Conservation (phyloP, 441 rosid species). For the Aleurites moluccanus region DNA sequence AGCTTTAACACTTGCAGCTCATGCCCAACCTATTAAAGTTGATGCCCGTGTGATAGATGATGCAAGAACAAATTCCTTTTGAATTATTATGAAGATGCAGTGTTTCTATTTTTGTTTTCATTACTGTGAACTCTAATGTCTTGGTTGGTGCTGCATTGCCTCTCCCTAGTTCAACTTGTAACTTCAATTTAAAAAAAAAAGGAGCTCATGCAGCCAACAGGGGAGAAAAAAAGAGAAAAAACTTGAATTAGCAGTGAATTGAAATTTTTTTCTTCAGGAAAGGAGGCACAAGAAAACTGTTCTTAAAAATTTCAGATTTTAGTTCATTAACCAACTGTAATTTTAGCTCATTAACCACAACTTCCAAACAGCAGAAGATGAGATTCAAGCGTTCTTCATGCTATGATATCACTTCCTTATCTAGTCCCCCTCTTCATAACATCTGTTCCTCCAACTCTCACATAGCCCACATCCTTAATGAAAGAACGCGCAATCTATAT, state of each 20-base stretch:
- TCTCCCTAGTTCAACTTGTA: background rate
- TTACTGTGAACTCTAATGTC: background rate
- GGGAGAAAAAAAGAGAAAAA: background rate
- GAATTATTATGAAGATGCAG: background rate
- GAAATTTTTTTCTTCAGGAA: background rate
- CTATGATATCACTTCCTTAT: background rate
- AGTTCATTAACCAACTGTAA: background rate
- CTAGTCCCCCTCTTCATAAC: background rate
- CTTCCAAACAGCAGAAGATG: background rate
- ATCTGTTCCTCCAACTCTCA: background rate
- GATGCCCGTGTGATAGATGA: conserved; percentile 56
- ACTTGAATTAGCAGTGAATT: background rate
- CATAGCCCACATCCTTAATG: background rate
- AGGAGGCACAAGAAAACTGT: background rate
- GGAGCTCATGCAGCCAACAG: background rate
- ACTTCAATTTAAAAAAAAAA: background rate
- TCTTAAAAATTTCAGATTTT: conserved; percentile 2
- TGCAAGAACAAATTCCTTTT: conserved; percentile 50
- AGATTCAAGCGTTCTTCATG: background rate
- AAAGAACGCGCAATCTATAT: background rate
- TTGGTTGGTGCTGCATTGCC: background rate
- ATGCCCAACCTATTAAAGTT: conserved; percentile 67
- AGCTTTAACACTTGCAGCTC: conserved; percentile 75
- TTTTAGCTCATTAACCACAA: too few relatives aligned
- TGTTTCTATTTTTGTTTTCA: background rate